Conservation (phyloP, 768 basidiomycete species). For the Pleurotus djamor region DNA sequence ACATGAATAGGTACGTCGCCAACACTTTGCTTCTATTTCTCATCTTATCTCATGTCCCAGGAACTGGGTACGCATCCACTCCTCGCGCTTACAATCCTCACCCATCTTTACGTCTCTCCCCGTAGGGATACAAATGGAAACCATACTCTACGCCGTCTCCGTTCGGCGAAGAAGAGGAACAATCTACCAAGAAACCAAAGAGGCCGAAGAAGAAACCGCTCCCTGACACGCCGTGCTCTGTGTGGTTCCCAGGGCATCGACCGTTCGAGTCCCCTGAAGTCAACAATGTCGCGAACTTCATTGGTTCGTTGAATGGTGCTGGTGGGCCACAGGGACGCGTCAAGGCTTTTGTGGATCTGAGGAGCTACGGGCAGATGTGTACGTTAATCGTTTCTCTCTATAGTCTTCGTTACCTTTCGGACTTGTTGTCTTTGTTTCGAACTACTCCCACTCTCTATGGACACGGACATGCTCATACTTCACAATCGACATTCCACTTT, state of each 20-base stretch:
- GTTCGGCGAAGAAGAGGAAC: no score
- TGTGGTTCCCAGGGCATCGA: slow-evolving; percentile 72
- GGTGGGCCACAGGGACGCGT: slow-evolving; percentile 27
- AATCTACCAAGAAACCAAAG: neutral
- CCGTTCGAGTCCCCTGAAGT: slow-evolving; percentile 80
- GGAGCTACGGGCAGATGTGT: slow-evolving; percentile 86
- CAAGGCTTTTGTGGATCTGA: slow-evolving; percentile 68
- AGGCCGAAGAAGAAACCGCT: slow-evolving; percentile 16
- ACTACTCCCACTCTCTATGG: no score
- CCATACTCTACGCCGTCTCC: neutral
- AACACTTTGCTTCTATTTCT: neutral
- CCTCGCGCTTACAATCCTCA: no score
- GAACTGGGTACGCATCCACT: slow-evolving; percentile 68
- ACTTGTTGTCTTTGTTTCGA: no score
- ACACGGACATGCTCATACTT: no score
- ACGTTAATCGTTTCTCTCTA: slow-evolving; percentile 23
- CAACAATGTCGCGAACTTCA: slow-evolving; percentile 70
- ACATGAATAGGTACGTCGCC: slow-evolving; percentile 64
- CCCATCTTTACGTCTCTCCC: no score
- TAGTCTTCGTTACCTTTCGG: no score
- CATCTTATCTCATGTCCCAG: slow-evolving; percentile 21
- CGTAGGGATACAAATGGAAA: slow-evolving; percentile 76
- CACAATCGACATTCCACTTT: no score
- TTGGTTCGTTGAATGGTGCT: slow-evolving; percentile 39
- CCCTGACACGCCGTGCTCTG: slow-evolving; percentile 58